Evolutionary conservation across 139 green algal species (phyloP).

Genomic region (Pleodorina starrii): DNA sequence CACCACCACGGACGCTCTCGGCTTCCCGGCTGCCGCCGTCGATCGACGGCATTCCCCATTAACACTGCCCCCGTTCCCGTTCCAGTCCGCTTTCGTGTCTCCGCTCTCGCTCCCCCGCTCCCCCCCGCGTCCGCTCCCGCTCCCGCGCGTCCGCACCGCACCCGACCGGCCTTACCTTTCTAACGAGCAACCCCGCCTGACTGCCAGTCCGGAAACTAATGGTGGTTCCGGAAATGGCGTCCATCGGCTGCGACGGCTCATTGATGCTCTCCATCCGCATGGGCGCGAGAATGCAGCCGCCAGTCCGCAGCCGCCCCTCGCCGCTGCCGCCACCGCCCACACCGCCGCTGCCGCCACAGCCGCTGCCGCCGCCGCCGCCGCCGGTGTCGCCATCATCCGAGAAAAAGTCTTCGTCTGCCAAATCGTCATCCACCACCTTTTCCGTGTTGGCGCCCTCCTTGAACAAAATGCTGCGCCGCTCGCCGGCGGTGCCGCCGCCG

Average conservation of each 20-base stretch:
- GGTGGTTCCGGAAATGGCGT: not conserved
- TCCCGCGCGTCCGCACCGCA: no score
- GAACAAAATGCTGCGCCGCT: constrained; percentile 11
- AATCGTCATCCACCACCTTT: not conserved
- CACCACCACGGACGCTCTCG: no score
- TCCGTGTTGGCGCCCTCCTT: not conserved
- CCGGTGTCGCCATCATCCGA: not conserved
- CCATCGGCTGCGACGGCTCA: not conserved
- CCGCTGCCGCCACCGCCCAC: not conserved
- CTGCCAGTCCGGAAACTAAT: constrained; percentile 14
- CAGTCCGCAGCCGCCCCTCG: not conserved
- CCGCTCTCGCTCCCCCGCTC: no score
- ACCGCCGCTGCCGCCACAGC: not conserved
- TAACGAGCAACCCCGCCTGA: constrained; percentile 7
- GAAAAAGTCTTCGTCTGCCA: not conserved
- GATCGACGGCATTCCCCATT: no score
- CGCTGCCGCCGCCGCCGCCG: not conserved
- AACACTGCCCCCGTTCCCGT: no score
- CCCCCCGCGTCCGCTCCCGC: no score
- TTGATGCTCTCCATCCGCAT: constrained; percentile 24
- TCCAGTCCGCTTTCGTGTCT: no score
- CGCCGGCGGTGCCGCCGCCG: not conserved
- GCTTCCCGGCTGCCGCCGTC: no score
- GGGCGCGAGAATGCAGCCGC: not conserved
- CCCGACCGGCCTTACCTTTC: no score